phyloP scores from a whole-genome alignment of 306 rosid species.

The Hippophae tibetana region DNA sequence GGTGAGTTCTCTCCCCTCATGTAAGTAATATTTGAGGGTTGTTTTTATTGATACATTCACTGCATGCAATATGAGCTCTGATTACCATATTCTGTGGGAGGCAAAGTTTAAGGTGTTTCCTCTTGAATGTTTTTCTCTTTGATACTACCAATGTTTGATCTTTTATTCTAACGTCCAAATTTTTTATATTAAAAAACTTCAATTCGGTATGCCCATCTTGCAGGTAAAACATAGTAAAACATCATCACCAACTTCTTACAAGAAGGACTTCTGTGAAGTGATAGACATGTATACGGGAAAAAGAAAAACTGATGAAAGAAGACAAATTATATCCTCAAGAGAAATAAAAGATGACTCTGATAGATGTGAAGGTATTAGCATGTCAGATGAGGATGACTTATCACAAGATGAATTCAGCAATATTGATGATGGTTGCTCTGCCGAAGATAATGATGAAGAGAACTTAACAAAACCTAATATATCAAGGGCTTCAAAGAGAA shows the following conservation, averaged over 20 bases:
- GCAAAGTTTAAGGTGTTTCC: neutral
- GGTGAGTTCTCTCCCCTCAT: slow-evolving; percentile 38
- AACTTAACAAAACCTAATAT: slow-evolving; percentile 26
- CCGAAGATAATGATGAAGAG: slow-evolving; percentile 21
- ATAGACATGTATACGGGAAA: slow-evolving; percentile 41
- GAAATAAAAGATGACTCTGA: slow-evolving; percentile 27
- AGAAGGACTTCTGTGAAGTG: slow-evolving; percentile 56
- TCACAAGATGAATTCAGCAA: slow-evolving; percentile 34
- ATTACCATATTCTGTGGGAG: slow-evolving; percentile 1
- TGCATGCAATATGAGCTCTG: neutral
- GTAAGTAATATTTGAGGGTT: slow-evolving; percentile 2
- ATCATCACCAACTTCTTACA: slow-evolving; percentile 52
- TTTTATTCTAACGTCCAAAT: neutral
- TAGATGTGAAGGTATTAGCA: slow-evolving; percentile 21
- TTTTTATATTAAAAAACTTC: too few relatives aligned
- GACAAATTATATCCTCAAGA: slow-evolving; percentile 23
- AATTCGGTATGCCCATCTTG: neutral
- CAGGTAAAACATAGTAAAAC: slow-evolving; percentile 81
- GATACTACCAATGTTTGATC: neutral
- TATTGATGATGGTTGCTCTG: slow-evolving; percentile 30
- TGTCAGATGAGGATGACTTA: slow-evolving; percentile 31
- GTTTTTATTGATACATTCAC: neutral
- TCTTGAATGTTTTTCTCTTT: neutral
- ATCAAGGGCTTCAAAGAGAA: slow-evolving; percentile 30
- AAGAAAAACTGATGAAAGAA: slow-evolving; percentile 32